Base-by-base conservation (phyloP, 1,284 basidiomycete genomes). In the Trametes polyzona region DNA sequence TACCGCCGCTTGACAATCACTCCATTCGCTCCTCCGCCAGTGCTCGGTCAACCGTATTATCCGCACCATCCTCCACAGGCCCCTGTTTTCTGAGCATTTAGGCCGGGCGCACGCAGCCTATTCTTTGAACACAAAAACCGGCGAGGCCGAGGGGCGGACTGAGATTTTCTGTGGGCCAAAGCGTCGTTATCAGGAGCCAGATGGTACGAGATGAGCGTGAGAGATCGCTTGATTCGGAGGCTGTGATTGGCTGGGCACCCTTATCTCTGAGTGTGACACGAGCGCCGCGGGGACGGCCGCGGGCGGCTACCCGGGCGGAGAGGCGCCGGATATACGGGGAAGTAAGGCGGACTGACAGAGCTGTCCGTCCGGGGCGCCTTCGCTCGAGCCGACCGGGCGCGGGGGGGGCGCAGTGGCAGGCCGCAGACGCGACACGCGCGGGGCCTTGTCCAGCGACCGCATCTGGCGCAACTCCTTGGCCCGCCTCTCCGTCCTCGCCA, bases 1-100 rank as follows among this genome's bases (percentile, higher is more conserved):
- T 55, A 57, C 54, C 37, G 44, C 55, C 55, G 59, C 59, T 51
- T 52, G 47, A 37, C 54, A 52, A 59, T 61, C 55, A 35, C 43
- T 47, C 35, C 48, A 52, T 47, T 51, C 41, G 58, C 41, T 42
- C 43, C 48, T 42, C 46, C 52, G 29, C 12, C 35, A 35, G 40
- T 41, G 23, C 42, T 51, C 48, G 47, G 55, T n/a, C 32, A 27
- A 52, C 24, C 21, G 14, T 33, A 46, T 50, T 39, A n/a, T 40
- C 47, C 43, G 41, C 16, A 16, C 29, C n/a, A 27, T 10, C 19
- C 42, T 50, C 14, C 4, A 27, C 14, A 14, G 10, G 14, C 26
- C 21, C 41, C 30, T 39, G 47, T 52, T 9, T 55, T 52, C 39
- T 30, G 52, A 53, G 47, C 37, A 27, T 19, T 40, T 26, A 32